Base-by-base conservation (phyloP, 2,329 filamentous ascomycete genomes). In the Sphaerulina musiva region DNA sequence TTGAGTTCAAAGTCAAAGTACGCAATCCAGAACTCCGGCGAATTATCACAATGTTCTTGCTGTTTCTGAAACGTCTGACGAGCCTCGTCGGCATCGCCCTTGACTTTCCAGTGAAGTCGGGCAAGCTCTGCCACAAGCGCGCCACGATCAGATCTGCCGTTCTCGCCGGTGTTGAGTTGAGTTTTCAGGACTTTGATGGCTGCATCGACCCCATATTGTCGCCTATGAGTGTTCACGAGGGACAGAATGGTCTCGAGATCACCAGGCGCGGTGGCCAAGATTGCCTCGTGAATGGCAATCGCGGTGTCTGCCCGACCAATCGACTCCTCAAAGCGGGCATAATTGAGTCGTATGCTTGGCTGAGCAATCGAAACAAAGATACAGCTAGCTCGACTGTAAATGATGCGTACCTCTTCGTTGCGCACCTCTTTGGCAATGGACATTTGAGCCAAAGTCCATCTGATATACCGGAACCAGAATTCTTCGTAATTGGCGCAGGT, bases 401-500 rank as follows among this genome's bases (percentile, higher is more conserved):
- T 93, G 70, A 89, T 91, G 54, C 93, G 86, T 5, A 91, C 85
- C 69, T 97, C 91, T 39, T 62, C 60, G 14, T 89, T 89, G 53
- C 92, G 86, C 5, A 92, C 85, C 67, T 96, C 91, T 68, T 96
- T 89, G 44, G 90, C 84, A 70, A 95, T 95, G 62, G 79, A 83
- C 1, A 82, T 74, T 67, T 95, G 88, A 0, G 83, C 83, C 55
- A 81, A 79, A 87, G 96, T 95, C 93, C 93, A 98, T 40, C 92
- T 80, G 12, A 87, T 89, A 71, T 95, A 98, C n/a, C 93, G 86
- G 65, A 95, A 83, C 93, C 93, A 98, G 71, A 97, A 95, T 68
- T 97, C 92, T 47, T 97, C 92, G 68, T 98, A 96, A 62, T 95
- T 86, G 12, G 93, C 92, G 66, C 89, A 95, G 0, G 89, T 92